Evolutionary conservation across 2,329 filamentous ascomycete genomes (phyloP), one percentile per base, ranked within the genome.

Genomic region (Penicillium sp.): DNA sequence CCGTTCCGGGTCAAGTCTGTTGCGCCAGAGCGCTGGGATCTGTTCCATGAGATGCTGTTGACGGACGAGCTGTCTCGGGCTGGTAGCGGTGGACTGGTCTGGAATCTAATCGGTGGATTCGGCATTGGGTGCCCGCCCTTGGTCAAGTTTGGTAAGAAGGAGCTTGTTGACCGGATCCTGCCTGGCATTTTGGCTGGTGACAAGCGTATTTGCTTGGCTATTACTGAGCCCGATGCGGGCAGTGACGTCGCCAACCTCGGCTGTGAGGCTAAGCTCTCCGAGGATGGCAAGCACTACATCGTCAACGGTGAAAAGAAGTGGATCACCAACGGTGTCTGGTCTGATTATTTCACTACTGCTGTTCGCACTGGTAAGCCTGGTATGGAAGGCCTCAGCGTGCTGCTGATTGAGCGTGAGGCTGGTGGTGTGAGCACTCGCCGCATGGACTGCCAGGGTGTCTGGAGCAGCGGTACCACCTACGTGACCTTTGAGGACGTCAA

Each of bases 291-390:
- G 84, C 92, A 98, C 82, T 99, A 96, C 80, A 98, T 98, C 69
- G 95, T 99, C 80, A 99, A 98, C 74, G 95, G 95, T 58, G 94
- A 97, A 87, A 98, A 99, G 90, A 99, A 99, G 82, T 98, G 95
- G 94, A 98, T 98, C 79, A 98, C 94, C 72, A 99, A 99, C 80
- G 95, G 95, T 73, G 87, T 97, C 73, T 97, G 93, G 92, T 87
- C 84, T 64, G 95, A 99, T 78, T 99, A 98, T 83, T 98, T 98
- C 83, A 98, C 95, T 58, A 96, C 92, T 14, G 95, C 94, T 28
- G 95, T 99, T 42, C 89, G 95, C 62, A 99, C 95, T 6, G 93
- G 90, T 65, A 89, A 88, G 37, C 82, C 86, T 26, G 95, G 95
- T 68, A 98, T 97, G 93, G 93, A 94, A 74, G 95, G 95, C 62